phyloP scores from a whole-genome alignment of 1,284 basidiomycete genomes.

The Cryptococcus maquisensis region DNA sequence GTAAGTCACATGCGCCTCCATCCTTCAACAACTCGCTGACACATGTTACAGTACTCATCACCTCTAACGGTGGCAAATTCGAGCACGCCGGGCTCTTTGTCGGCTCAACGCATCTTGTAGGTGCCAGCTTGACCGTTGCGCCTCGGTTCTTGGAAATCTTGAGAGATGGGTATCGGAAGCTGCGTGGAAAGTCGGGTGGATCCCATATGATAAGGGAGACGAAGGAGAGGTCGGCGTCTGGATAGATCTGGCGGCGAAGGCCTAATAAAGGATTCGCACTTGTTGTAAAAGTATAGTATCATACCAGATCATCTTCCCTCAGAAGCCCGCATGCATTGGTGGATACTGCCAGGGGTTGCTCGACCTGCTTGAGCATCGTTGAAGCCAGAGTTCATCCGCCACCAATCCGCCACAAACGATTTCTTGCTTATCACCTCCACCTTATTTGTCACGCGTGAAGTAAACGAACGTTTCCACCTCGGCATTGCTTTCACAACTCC shows the following conservation, averaged over 20 bases:
- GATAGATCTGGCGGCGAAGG: no score
- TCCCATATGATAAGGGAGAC: neutral
- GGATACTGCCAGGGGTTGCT: neutral
- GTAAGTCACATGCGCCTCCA: conserved; percentile 19
- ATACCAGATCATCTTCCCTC: no score
- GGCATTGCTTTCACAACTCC: no score
- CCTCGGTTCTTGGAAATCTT: conserved; percentile 15
- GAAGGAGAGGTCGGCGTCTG: no score
- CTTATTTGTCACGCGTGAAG: neutral
- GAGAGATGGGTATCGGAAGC: neutral
- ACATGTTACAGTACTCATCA: conserved; percentile 21
- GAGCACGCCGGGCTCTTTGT: conserved; percentile 33
- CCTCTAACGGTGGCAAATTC: conserved; percentile 18
- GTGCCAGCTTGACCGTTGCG: conserved; percentile 24
- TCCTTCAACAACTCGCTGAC: neutral
- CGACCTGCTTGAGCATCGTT: conserved; percentile 1
- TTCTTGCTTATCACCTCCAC: neutral
- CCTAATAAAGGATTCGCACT: no score
- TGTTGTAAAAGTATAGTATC: no score
- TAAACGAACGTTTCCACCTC: neutral
- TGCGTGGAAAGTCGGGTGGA: neutral
- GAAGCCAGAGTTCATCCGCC: conserved; percentile 1
- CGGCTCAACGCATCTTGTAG: conserved; percentile 24
- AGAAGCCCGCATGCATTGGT: neutral
- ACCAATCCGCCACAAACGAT: neutral